Evolutionary conservation across 805 yeast genomes (phyloP), one percentile per base, ranked within the genome.

Genomic region (Saturnispora ahearnii): DNA sequence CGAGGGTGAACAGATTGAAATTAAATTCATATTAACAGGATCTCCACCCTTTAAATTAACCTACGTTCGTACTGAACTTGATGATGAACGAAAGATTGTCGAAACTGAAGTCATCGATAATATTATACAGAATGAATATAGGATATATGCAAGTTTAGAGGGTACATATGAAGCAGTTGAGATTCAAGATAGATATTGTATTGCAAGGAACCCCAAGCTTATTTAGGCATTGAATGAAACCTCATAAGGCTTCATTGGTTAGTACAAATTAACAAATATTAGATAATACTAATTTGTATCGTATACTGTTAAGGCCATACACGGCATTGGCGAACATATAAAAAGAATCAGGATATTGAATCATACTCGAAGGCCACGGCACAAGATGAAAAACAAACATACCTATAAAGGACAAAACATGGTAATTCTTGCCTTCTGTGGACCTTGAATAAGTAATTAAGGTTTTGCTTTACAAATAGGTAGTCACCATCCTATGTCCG

Each of bases 101-200:
- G 76, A 80, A 59, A 68, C 76, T 59, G 64, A 80, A 54, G 79
- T 82, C 12, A 77, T 87, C 34, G 87, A 84, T 49, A 75, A 84
- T 55, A 87, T 93, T 41, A 70, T 77, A 67, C 83, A 77, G 2
- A 69, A 80, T 59, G 86, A 82, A 58, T 81, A 87, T 62, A 74
- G 80, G 48, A 82, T 87, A 7, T 70, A 74, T 60, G 91, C 96
- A 2, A 84, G 87, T 57, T 69, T 87, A 55, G 96, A 90, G 64
- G 99, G 99, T 43, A 84, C 87, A 3, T 93, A 93, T 62, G 96
- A 90, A 65, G 97, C 97, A 5, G 77, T 88, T 41, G 89, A 84
- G 61, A 79, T 93, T n/a, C 78, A 79, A 42, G 99, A 93, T 68
- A 84, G 86, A 8, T 84, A 70, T 65, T 93, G 99, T 72, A 53